phyloP scores from a whole-genome alignment of 495 filamentous ascomycete species.

The Penicillium coprophilum region DNA sequence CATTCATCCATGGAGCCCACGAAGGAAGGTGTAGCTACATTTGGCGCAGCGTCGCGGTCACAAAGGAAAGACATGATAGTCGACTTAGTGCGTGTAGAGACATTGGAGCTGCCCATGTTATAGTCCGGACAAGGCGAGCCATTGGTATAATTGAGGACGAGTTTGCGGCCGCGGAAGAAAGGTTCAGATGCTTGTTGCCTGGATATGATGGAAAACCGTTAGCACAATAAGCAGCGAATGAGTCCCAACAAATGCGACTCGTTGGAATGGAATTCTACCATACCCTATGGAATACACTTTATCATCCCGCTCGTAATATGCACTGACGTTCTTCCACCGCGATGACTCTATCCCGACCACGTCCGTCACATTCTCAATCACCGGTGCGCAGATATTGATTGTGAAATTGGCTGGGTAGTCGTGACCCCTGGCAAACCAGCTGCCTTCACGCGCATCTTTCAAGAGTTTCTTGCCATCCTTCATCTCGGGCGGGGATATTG shows the following conservation, averaged over 20 bases:
- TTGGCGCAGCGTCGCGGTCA: slow-evolving; percentile 65
- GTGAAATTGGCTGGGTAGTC: slow-evolving; percentile 92
- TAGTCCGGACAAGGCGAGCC: slow-evolving; percentile 71
- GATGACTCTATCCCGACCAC: slow-evolving; percentile 65
- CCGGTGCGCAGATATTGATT: slow-evolving; percentile 86
- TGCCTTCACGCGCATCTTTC: slow-evolving; percentile 61
- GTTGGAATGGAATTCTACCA: slow-evolving; percentile 25
- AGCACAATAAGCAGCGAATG: slow-evolving; percentile 6
- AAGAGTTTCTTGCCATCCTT: slow-evolving; percentile 57
- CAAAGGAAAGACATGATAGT: slow-evolving; percentile 92
- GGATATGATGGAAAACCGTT: slow-evolving; percentile 5
- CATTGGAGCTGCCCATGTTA: slow-evolving; percentile 27
- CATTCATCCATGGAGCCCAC: slow-evolving; percentile 86
- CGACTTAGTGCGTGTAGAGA: slow-evolving; percentile 64
- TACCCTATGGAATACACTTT: slow-evolving; percentile 85
- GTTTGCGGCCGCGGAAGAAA: slow-evolving; percentile 80
- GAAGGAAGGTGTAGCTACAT: slow-evolving; percentile 70
- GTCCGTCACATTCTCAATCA: slow-evolving; percentile 72
- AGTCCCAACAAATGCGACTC: not conserved
- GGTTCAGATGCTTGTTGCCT: slow-evolving; percentile 69
- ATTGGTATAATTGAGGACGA: slow-evolving; percentile 87
- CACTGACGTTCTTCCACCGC: slow-evolving; percentile 79
- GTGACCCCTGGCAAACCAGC: slow-evolving; percentile 80
- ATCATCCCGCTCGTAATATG: slow-evolving; percentile 74
- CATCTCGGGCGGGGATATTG: slow-evolving; percentile 50